Conservation (phyloP, 495 filamentous ascomycete genomes). For the Tuber brumale region DNA sequence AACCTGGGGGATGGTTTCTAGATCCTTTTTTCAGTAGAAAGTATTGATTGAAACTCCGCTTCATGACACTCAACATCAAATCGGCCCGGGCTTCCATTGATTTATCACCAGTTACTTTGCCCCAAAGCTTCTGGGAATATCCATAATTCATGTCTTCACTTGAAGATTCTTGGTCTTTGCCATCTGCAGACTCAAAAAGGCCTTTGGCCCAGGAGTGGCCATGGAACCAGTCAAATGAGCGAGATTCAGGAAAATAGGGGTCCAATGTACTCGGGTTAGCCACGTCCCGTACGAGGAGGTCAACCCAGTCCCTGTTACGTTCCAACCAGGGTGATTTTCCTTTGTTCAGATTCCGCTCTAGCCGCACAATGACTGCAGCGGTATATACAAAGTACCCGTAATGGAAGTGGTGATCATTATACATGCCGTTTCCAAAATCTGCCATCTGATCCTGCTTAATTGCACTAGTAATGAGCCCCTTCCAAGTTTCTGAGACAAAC, state of each 20-base stretch:
- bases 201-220: slow-evolving; percentile 97
- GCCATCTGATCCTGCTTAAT: slow-evolving; percentile 59
- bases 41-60: slow-evolving; percentile 74
- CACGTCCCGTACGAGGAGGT: slow-evolving; percentile 60
- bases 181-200: slow-evolving; percentile 81
- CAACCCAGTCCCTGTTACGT: slow-evolving; percentile 69
- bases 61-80: slow-evolving; percentile 59
- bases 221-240: slow-evolving; percentile 87
- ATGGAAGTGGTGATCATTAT: slow-evolving; percentile 96
- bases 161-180: slow-evolving; percentile 86
- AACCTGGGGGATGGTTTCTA: slow-evolving; percentile 65
- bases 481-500: slow-evolving; percentile 58
- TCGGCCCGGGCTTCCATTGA: slow-evolving; percentile 70
- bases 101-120: slow-evolving; percentile 60
- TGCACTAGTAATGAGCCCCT: slow-evolving; percentile 74
- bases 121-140: slow-evolving; percentile 95
- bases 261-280: slow-evolving; percentile 70
- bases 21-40: slow-evolving; percentile 70
- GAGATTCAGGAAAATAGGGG: slow-evolving; percentile 74
- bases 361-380: slow-evolving; percentile 73
- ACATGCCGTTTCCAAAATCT: slow-evolving; percentile 47
- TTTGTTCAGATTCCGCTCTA: slow-evolving; percentile 50
- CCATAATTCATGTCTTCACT: slow-evolving; percentile 86
- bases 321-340: slow-evolving; percentile 57
- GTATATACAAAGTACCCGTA: slow-evolving; percentile 79